phyloP scores from a whole-genome alignment of 192 early-diverging fungal genomes.

The Phycomyces blakesleeanus region DNA sequence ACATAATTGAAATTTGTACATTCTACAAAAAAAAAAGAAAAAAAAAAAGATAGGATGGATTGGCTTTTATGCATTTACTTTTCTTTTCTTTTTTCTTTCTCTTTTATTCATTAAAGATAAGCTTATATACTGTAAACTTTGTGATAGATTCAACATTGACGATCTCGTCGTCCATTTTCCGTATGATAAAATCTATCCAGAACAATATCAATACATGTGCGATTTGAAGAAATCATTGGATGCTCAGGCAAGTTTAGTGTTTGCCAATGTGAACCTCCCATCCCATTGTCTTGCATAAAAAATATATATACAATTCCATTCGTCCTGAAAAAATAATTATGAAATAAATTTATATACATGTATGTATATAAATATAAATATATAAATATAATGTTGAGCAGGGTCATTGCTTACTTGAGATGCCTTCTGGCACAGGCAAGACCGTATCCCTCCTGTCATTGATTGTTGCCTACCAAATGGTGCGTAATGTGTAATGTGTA shows the following conservation, averaged over 20 bases:
- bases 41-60: not conserved
- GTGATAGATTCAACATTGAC: conserved; percentile 70
- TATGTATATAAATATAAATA: no score
- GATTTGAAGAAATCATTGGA: conserved; percentile 92
- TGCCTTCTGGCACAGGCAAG: conserved; percentile 99
- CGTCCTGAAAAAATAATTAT: no score
- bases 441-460: conserved; percentile 93
- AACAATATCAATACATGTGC: conserved; percentile 98
- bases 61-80: not conserved
- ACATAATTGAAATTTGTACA: no score
- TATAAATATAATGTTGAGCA: conserved; percentile 28
- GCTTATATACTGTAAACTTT: not conserved
- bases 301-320: no score
- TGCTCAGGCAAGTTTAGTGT: conserved; percentile 54
- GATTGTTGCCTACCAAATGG: conserved; percentile 94
- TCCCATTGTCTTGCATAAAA: no score
- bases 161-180: conserved; percentile 94
- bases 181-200: conserved; percentile 99
- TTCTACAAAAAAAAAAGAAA: not conserved
- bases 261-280: no score
- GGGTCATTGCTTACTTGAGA: conserved; percentile 96
- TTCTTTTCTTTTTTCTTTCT: not conserved
- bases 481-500: conserved; percentile 31
- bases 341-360: no score
- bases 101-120: not conserved